Evolutionary conservation across 768 basidiomycete species (phyloP), one percentile per base, ranked within the genome.

Genomic region (Lactarius hatsudake): DNA sequence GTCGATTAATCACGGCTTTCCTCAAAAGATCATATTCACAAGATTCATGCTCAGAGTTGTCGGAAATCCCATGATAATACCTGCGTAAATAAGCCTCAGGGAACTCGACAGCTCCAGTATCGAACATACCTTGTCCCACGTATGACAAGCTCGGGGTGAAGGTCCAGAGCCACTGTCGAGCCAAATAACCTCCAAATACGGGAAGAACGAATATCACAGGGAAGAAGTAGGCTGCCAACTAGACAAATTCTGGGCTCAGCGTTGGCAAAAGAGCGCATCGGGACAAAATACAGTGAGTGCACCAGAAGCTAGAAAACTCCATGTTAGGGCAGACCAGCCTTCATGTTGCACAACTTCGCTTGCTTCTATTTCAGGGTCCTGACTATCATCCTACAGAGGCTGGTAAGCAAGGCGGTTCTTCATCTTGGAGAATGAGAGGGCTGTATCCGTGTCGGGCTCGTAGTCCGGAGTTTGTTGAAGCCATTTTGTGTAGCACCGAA

Each of bases 1-100:
- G 61, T 61, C 20, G 58, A 18, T 32, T n/a, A 57, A 71, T 38
- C 64, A 17, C 53, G 7, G 45, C 48, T 67, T 30, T 20, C 20
- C 20, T 12, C 30, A 60, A 68, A 43, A 17, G 17, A 20, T n/a
- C 17, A 9, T 26, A 76, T 82, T 74, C 72, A 92, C 93, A 65
- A 94, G 76, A 71, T 89, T 96, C 96, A 98, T 98, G 74, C 91
- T 92, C 42, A 96, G 72, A 0, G 96, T 96, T 0, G 94, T 96
- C 0, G 94, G 91, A 73, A 96, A 93, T 5, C 96, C 96, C 96
- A 98, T 98, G 72, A 98, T 98, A 67, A 98, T 94, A 6, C 94
- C 92, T 89, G 61, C 43, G 32, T 42, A 26, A 32, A 12, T 23
- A 30, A 48, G 63, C 30, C 62, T 59, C n/a, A 18, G 62, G 28